These are phyloP conservation scores for Sungouiozyma ichnusensis DNA, from an alignment of 805 yeast species.

Conservation along the genomic window DNA sequence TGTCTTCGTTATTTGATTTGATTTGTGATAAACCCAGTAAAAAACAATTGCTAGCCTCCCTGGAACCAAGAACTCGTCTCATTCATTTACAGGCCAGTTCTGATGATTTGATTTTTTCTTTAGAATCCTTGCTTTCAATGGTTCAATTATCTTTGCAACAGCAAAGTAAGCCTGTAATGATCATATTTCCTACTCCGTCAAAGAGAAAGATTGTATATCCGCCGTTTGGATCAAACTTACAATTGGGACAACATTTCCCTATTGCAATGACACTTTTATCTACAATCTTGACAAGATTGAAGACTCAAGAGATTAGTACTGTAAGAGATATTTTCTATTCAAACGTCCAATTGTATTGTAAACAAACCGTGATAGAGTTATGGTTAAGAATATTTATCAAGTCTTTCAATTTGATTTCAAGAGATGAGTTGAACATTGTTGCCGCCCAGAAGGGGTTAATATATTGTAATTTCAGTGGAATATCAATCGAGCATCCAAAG, in stretches of 20 bases:
- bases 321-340: slow-evolving; percentile 51
- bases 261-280: slow-evolving; percentile 11
- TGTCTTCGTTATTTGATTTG: slow-evolving; percentile 4
- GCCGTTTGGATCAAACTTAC: slow-evolving; percentile 2
- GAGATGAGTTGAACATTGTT: slow-evolving; percentile 36
- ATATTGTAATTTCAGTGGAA: slow-evolving; percentile 13
- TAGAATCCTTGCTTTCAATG: slow-evolving; percentile 12
- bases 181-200: not conserved
- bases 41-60: slow-evolving; percentile 6
- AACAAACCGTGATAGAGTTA: slow-evolving; percentile 36
- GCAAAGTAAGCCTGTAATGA: slow-evolving; percentile 9
- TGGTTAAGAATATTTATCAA: slow-evolving; percentile 32
- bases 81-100: slow-evolving; percentile 5
- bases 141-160: slow-evolving; percentile 15
- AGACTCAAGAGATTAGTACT: slow-evolving; percentile 11
- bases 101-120: not conserved
- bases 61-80: slow-evolving; percentile 12
- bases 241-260: slow-evolving; percentile 8
- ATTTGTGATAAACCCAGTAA: slow-evolving; percentile 6
- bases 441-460: slow-evolving; percentile 57
- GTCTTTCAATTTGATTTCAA: slow-evolving; percentile 29
- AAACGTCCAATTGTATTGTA: slow-evolving; percentile 43
- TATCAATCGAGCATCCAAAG: not conserved
- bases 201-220: slow-evolving; percentile 8
- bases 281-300: slow-evolving; percentile 6